A percentile compares a stretch with the other conserved stretches of the same genome.
These are phyloP conservation scores for Chlamydomonas asymmetrica DNA, from an alignment of 139 green algal genomes.

Conservation along the genomic window DNA sequence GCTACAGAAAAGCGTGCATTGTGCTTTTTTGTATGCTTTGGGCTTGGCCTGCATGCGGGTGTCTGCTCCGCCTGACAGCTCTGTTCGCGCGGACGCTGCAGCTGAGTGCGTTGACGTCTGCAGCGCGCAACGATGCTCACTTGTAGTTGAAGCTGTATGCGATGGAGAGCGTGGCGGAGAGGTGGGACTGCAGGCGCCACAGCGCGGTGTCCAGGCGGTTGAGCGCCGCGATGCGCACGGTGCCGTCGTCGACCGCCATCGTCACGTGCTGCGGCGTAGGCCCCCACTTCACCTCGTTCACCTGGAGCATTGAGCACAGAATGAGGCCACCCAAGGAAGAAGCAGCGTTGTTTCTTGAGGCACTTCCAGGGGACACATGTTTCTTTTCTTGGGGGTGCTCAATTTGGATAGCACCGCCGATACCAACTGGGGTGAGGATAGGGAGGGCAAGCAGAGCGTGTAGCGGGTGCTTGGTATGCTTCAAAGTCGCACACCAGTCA, in stretches of 20 bases:
- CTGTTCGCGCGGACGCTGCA: not conserved
- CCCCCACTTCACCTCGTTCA: slow-evolving; percentile 36
- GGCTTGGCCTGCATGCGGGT: not conserved
- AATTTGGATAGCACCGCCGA: no score
- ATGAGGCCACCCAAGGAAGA: not conserved
- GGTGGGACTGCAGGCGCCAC: slow-evolving; percentile 27
- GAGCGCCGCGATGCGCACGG: slow-evolving; percentile 24
- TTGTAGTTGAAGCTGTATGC: slow-evolving; percentile 24
- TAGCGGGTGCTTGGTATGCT: no score
- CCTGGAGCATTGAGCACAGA: slow-evolving; percentile 2
- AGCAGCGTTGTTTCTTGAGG: not conserved
- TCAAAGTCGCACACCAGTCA: no score
- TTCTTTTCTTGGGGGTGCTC: no score
- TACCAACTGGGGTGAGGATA: no score
- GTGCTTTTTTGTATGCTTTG: not conserved
- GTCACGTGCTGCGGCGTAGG: slow-evolving; percentile 20
- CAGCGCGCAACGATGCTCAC: no score
- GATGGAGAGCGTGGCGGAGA: slow-evolving; percentile 22
- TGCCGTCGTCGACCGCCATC: slow-evolving; percentile 33
- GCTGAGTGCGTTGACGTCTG: no score
- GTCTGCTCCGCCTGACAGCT: not conserved
- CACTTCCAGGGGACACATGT: no score
- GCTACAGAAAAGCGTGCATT: not conserved
- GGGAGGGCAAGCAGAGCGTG: no score
- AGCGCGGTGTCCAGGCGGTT: slow-evolving; percentile 21